Base-by-base conservation (phyloP, 116 monocot genomes). In the Posidonia oceanica region DNA sequence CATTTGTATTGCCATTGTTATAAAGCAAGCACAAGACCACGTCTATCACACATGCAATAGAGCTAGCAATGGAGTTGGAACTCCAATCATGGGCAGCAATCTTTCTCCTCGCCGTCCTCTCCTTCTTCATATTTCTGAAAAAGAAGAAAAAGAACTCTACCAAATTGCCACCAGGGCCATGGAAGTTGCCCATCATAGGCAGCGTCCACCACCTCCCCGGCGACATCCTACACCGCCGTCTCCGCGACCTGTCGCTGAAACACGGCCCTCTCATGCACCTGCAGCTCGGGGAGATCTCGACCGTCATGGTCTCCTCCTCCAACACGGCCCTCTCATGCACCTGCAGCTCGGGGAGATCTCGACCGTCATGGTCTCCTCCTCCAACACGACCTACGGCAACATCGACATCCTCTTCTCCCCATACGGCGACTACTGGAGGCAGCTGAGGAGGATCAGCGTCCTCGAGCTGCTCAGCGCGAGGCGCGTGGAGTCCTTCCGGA, bases 201-300 rank as follows among this genome's bases (percentile, higher is more conserved):
- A 60, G 59, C 38, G n/a, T 77, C 21, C 82, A 78, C 61, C 62
- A 82, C 53, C 64, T 81, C 3, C 0, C 61, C 13, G 76, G 52
- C 17, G 36, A 57, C 2, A 17, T 44, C 12, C 65, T 66, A 0
- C 77, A 74, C 22, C 63, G 21, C 4, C 36, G 59, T 3, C 71
- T 82, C 11, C 39, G 14, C 2, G 23, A 65, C 12, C 61, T 82
- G 7, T n/a, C 78, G 1, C 17, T 3, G 59, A 61, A 16, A 13
- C 48, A 82, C 17, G 77, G 77, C 29, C 77, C 82, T 0, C 17
- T 82, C 39, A 77, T 78, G 78, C 70, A 71, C 41, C 77, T 82
- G n/a, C 51, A 61, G 15, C 67, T 82, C 54, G 82, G 77, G 11
- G 5, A 71, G 8, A n/a, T 70, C 10, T n/a, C 64, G 0, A 63